These are phyloP conservation scores for Bipolaris bicolor DNA, from an alignment of 2,329 filamentous ascomycete genomes.

Conservation along the genomic window DNA sequence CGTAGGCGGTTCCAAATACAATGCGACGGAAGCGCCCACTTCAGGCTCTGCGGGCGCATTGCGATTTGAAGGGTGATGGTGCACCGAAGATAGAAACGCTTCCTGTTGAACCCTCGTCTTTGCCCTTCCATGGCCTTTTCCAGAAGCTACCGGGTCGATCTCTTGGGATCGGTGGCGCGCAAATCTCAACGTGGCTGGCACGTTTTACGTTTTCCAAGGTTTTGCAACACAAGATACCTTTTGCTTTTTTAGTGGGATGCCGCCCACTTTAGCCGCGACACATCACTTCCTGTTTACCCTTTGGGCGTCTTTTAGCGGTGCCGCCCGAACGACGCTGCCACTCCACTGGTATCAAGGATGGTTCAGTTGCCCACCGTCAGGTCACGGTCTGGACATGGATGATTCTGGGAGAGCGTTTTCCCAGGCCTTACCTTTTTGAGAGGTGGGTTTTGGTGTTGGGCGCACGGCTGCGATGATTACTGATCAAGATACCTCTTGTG, in stretches of 20 bases:
- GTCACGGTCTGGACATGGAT: conserved; percentile 3
- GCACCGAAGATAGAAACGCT: conserved; percentile 18
- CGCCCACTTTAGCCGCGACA: conserved; percentile 14
- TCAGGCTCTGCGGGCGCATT: conserved; percentile 11
- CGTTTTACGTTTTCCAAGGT: conserved; percentile 38
- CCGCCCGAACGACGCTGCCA: conserved; percentile 11
- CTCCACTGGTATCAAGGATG: conserved; percentile 3
- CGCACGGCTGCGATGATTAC: conserved; percentile 20
- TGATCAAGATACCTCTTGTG: conserved; percentile 33
- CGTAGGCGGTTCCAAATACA: conserved; percentile 16
- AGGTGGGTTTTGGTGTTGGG: conserved; percentile 14
- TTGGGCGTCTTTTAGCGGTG: conserved; percentile 16
- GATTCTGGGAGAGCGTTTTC: conserved; percentile 5
- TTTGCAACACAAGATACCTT: conserved; percentile 20
- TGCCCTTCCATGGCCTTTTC: conserved; percentile 32
- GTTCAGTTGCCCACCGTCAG: not conserved
- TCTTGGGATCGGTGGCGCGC: conserved; percentile 44
- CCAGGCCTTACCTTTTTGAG: not conserved
- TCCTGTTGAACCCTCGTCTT: conserved; percentile 13
- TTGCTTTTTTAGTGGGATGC: conserved; percentile 24
- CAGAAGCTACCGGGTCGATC: conserved; percentile 39
- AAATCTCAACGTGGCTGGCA: conserved; percentile 39
- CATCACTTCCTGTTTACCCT: conserved; percentile 13
- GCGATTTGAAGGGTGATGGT: conserved; percentile 16
- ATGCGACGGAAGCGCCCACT: conserved; percentile 18